Base-by-base conservation (phyloP, 495 filamentous ascomycete genomes). In the Penicillium pulvis region DNA sequence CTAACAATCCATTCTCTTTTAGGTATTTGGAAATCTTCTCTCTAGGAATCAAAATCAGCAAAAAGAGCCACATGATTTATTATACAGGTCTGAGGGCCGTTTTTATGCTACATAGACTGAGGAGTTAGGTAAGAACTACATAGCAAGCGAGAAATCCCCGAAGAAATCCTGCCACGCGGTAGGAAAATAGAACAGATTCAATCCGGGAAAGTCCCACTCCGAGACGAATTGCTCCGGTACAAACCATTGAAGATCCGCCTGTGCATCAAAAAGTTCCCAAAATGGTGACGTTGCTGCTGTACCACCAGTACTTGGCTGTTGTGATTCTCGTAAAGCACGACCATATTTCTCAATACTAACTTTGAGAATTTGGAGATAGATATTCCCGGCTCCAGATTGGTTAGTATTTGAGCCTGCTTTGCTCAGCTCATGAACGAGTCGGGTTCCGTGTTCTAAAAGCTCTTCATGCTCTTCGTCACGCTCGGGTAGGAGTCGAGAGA, bases 141-240 rank as follows among this genome's bases (percentile, higher is more conserved):
- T 63, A 17, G 69, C 64, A 58, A 74, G 58, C 30, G 72, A 75
- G 51, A 75, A 75, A 53, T 77, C 74, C 0, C 72, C 74, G 62
- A 77, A 75, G 58, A 73, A 75, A 58, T 75, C 74, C 62, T 75
- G 74, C 74, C 73, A 74, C 20, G 71, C 71, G 28, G 68, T 74
- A n/a, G 80, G 79, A 19, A 81, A 79, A 64, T 80, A 80, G 46
- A 78, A 79, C 33, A 83, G 61, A 62, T 78, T 79, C 44, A 83
- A 50, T 1, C 78, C 79, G 0, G 80, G 81, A 50, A 83, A 83
- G 54, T 82, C 79, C 80, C 80, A 83, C 58, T 82, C 79, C 3
- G 79, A 71, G 4, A 81, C 72, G 56, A 82, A 82, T 53, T 82
- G 75, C 56, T 76, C 75, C 6, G 81, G 80, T 2, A 79, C 72